Conservation (phyloP, 2,329 filamentous ascomycete genomes). For the Colletotrichum brevisporum region DNA sequence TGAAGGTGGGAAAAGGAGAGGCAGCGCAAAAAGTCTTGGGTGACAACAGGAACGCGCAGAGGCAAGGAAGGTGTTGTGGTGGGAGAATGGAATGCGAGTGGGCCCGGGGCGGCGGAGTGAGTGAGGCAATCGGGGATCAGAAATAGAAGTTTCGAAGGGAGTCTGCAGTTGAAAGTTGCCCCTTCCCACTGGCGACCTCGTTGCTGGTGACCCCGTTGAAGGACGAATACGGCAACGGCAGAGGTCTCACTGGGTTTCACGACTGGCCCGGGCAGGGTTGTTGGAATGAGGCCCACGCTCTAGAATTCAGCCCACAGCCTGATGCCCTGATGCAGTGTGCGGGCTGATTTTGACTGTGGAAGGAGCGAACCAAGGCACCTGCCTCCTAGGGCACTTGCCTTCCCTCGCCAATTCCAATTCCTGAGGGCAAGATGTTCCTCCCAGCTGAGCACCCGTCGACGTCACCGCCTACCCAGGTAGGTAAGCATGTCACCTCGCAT, state of each 20-base stretch:
- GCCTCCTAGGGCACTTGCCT: neutral
- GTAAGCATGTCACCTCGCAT: too few relatives aligned
- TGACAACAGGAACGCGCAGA: slow-evolving; percentile 33
- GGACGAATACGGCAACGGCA: slow-evolving; percentile 20
- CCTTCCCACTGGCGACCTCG: slow-evolving; percentile 26
- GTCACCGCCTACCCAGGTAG: too few relatives aligned
- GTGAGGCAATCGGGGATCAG: slow-evolving; percentile 17
- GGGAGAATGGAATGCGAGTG: slow-evolving; percentile 35
- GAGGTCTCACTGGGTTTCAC: slow-evolving; percentile 32
- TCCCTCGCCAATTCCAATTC: neutral
- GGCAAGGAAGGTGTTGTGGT: slow-evolving; percentile 34
- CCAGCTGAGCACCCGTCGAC: too few relatives aligned
- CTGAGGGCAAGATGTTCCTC: neutral
- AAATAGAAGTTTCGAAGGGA: slow-evolving; percentile 38
- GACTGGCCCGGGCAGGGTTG: neutral
- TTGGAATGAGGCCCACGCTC: slow-evolving; percentile 25
- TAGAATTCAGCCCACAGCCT: slow-evolving; percentile 4
- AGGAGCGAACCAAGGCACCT: slow-evolving; percentile 11
- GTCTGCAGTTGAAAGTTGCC: slow-evolving; percentile 25
- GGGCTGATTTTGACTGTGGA: neutral
- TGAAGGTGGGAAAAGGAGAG: slow-evolving; percentile 35
- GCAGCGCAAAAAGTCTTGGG: slow-evolving; percentile 20
- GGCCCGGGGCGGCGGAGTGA: slow-evolving; percentile 4
- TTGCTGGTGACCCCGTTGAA: slow-evolving; percentile 31
- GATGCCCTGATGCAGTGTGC: too few relatives aligned